Percentiles rank a stretch among this genome's conserved stretches.
These are phyloP conservation scores for Fistulina hepatica DNA, from an alignment of 1,284 basidiomycete genomes.

Conservation along the genomic window DNA sequence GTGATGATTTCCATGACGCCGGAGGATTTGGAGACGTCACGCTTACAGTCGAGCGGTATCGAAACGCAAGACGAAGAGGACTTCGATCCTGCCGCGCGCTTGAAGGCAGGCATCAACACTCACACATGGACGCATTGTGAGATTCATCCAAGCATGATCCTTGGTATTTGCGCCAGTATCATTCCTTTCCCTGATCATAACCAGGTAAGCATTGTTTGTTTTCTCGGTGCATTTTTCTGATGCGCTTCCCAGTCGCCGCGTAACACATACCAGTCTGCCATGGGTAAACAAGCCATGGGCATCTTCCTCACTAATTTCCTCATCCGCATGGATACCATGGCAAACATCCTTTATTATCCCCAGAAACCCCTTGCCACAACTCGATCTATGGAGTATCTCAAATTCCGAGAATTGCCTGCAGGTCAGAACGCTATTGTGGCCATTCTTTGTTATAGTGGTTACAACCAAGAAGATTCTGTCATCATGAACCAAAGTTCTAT, in stretches of 20 bases:
- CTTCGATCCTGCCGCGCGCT: constrained; percentile 79
- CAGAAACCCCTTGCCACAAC: constrained; percentile 98
- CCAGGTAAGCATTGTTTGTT: constrained; percentile 48
- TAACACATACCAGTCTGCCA: constrained; percentile 98
- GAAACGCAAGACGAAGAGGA: constrained; percentile 56
- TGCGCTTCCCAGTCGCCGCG: constrained; percentile 69
- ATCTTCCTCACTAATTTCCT: constrained; percentile 97
- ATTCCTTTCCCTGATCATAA: constrained; percentile 99
- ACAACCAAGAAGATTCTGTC: constrained; percentile 99
- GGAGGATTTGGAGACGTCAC: constrained; percentile 84
- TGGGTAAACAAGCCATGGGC: constrained; percentile 99
- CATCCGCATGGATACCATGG: constrained; percentile 98
- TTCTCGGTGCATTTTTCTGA: constrained; percentile 10
- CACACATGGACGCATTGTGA: constrained; percentile 99
- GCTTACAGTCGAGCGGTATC: constrained; percentile 53
- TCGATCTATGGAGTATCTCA: constrained; percentile 96
- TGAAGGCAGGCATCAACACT: constrained; percentile 73
- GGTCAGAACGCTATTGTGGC: constrained; percentile 98
- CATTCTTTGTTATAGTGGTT: constrained; percentile 97
- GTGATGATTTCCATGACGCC: constrained; percentile 99
- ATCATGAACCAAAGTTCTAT: constrained; percentile 99
- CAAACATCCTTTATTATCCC: constrained; percentile 95
- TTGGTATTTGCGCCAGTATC: constrained; percentile 97
- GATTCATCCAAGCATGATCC: constrained; percentile 98
- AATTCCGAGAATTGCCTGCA: constrained; percentile 94